Percentiles rank a stretch among this genome's conserved stretches.
phyloP scores from a whole-genome alignment of 2,329 filamentous ascomycete genomes.

The Aureobasidium lini region DNA sequence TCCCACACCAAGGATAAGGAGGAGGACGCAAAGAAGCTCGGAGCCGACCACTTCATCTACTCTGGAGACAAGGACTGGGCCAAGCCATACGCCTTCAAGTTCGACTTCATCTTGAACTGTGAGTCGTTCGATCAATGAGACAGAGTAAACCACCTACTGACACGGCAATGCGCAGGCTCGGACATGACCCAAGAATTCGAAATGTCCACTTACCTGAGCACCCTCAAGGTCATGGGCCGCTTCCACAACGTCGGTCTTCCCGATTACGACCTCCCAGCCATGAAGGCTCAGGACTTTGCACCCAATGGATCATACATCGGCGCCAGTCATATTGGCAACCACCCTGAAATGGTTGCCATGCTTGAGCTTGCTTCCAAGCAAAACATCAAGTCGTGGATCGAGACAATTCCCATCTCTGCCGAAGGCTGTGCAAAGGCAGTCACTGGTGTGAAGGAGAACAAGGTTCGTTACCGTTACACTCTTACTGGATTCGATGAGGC shows the following conservation, averaged over 20 bases:
- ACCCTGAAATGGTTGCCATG: constrained; percentile 37
- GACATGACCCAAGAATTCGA: constrained; percentile 59
- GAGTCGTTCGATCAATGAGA: constrained; percentile 19
- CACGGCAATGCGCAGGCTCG: constrained; percentile 33
- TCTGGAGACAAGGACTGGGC: constrained; percentile 52
- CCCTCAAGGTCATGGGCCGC: constrained; percentile 67
- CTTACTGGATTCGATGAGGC: constrained; percentile 57
- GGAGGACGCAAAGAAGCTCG: constrained; percentile 52
- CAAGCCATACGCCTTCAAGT: constrained; percentile 40
- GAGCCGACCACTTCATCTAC: constrained; percentile 50
- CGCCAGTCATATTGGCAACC: constrained; percentile 36
- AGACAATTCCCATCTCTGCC: constrained; percentile 61
- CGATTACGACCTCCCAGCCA: constrained; percentile 59
- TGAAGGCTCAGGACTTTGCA: constrained; percentile 65
- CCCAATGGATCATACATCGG: constrained; percentile 54
- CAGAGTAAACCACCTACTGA: neutral
- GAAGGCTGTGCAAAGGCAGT: constrained; percentile 60
- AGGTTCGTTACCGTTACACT: constrained; percentile 63
- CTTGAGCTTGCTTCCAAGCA: constrained; percentile 35
- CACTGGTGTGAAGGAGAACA: constrained; percentile 57
- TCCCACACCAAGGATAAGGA: constrained; percentile 52
- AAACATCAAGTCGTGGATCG: constrained; percentile 41
- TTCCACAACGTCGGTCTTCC: constrained; percentile 72
- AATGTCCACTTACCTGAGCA: constrained; percentile 59
- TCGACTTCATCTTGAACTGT: constrained; percentile 57